phyloP scores from a whole-genome alignment of 331 rosid genomes.

The Dryas integrifolia region DNA sequence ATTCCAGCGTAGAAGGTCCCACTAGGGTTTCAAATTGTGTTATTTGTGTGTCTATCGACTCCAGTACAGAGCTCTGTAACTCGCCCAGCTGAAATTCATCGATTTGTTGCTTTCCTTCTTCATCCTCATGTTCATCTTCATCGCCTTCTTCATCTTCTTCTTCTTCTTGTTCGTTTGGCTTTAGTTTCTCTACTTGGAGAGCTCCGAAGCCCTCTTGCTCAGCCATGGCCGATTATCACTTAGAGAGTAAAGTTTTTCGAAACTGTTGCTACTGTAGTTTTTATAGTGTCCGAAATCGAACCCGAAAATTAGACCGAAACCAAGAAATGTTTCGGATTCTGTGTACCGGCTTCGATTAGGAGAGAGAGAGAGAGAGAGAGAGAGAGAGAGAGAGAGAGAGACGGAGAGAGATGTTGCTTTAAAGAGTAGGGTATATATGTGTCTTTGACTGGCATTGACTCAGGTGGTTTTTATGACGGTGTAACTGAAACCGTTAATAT shows the following conservation, averaged over 20 bases:
- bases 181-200: conserved; percentile 29
- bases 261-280: conserved; percentile 18
- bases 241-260: conserved; percentile 36
- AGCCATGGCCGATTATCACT: conserved; percentile 49
- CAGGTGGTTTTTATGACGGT: conserved; percentile 45
- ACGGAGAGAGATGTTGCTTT: conserved; percentile 13
- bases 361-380: conserved; percentile 25
- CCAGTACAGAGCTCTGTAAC: conserved; percentile 25
- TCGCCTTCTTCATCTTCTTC: conserved; percentile 17
- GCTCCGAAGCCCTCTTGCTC: conserved; percentile 44
- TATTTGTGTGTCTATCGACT: conserved; percentile 17
- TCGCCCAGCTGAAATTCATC: conserved; percentile 28
- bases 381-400: conserved; percentile 23
- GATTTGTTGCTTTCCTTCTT: conserved; percentile 18
- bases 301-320: conserved; percentile 25
- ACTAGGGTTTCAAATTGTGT: conserved; percentile 66
- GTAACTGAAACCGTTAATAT: conserved; percentile 35
- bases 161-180: conserved; percentile 14
- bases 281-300: conserved; percentile 33
- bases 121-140: conserved; percentile 14
- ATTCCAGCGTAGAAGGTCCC: conserved; percentile 31
- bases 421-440: conserved; percentile 24
- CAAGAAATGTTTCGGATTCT: conserved; percentile 25
- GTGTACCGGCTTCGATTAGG: conserved; percentile 38
- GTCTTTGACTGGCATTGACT: conserved; percentile 84